Percentiles rank a stretch among this genome's conserved stretches.
phyloP scores from a whole-genome alignment of 2,329 filamentous ascomycete genomes.

The Leptographium procerum region DNA sequence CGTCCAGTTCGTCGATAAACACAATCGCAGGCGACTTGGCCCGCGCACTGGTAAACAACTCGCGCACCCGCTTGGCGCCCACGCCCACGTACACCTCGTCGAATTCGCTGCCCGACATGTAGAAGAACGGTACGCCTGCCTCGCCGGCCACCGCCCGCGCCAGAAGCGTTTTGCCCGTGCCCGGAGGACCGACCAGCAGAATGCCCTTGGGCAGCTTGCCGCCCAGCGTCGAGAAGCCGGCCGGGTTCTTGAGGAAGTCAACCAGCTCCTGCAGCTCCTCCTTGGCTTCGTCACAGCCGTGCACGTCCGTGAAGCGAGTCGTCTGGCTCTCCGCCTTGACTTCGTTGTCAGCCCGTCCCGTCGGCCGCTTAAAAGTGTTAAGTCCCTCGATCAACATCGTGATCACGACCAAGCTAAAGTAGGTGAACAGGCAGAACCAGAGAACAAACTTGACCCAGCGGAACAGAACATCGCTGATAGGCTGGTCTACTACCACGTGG shows the following conservation, averaged over 20 bases:
- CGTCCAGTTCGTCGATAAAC: constrained; percentile 86
- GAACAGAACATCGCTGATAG: constrained; percentile 66
- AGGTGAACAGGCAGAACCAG: constrained; percentile 67
- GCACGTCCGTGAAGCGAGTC: constrained; percentile 83
- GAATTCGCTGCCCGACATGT: constrained; percentile 98
- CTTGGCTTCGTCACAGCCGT: constrained; percentile 96
- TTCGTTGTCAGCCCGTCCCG: constrained; percentile 59
- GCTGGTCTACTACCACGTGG: constrained; percentile 92
- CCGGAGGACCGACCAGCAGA: constrained; percentile 84
- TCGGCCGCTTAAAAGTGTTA: constrained; percentile 67
- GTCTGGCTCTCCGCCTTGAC: constrained; percentile 88
- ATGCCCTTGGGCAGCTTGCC: constrained; percentile 97
- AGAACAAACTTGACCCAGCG: constrained; percentile 84
- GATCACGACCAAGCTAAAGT: constrained; percentile 67
- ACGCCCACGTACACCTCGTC: constrained; percentile 98
- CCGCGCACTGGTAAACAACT: constrained; percentile 24
- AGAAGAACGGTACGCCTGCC: constrained; percentile 97
- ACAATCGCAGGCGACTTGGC: constrained; percentile 41
- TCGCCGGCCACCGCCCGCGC: constrained; percentile 93
- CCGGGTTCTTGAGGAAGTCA: constrained; percentile 87
- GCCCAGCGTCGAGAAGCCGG: constrained; percentile 85
- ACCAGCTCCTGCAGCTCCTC: constrained; percentile 96
- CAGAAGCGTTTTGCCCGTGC: constrained; percentile 93
- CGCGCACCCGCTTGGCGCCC: constrained; percentile 66
- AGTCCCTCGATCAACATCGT: constrained; percentile 75